A percentile compares a stretch with the other conserved stretches of the same genome.
These are phyloP conservation scores for Penicillium egyptiacum DNA, from an alignment of 495 filamentous ascomycete genomes.

Conservation along the genomic window DNA sequence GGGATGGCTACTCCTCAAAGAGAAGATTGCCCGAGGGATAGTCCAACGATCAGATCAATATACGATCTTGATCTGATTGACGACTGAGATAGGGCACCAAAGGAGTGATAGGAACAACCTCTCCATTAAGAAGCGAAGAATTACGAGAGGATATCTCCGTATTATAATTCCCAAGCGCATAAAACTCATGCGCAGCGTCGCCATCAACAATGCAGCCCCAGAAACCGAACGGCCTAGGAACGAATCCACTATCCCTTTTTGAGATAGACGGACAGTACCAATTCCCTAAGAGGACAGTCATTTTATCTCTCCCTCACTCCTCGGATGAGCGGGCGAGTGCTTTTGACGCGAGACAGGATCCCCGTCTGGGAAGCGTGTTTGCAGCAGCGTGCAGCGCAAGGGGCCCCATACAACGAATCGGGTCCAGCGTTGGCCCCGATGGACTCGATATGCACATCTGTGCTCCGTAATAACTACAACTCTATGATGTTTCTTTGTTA, in stretches of 20 bases:
- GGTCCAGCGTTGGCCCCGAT: conserved; percentile 4
- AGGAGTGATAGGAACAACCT: conserved; percentile 7
- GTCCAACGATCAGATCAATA: not conserved
- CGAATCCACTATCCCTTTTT: conserved; percentile 25
- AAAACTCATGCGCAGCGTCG: conserved; percentile 1
- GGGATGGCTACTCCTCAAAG: not conserved
- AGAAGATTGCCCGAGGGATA: not conserved
- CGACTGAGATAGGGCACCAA: not conserved
- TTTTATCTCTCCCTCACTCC: conserved; percentile 24
- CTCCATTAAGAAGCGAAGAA: conserved; percentile 1
- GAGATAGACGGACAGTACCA: not conserved
- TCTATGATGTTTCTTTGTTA: conserved; percentile 5
- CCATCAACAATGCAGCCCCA: conserved; percentile 21
- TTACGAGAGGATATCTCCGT: not conserved
- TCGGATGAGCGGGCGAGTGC: conserved; percentile 23
- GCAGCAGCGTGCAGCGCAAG: conserved; percentile 26
- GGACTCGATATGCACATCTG: conserved; percentile 4
- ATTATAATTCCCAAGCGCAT: conserved; percentile 5
- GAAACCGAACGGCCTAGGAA: conserved; percentile 15
- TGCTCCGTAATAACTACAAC: not conserved
- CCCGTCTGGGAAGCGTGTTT: conserved; percentile 15
- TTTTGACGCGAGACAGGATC: conserved; percentile 21
- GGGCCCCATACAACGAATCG: conserved; percentile 20
- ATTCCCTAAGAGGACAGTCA: conserved; percentile 19
- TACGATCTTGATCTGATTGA: conserved; percentile 1